phyloP scores from a whole-genome alignment of 169 alveolate genomes.

The Plasmodium yoelii region DNA sequence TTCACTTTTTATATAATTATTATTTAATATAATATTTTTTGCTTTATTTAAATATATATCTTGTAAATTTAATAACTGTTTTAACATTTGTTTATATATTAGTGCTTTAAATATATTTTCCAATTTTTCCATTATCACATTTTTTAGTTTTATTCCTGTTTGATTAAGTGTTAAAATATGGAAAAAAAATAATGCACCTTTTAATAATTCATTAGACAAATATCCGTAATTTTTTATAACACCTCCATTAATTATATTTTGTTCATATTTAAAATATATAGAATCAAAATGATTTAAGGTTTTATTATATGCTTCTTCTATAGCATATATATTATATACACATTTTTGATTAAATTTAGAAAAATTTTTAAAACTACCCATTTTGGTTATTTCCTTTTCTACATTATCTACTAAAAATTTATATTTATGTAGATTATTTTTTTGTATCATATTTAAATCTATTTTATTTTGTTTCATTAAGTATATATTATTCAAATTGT shows the following conservation, averaged over 20 bases:
- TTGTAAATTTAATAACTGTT: constrained; percentile 33
- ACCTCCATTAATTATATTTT: constrained; percentile 28
- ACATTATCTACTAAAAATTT: constrained; percentile 12
- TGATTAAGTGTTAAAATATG: constrained; percentile 60
- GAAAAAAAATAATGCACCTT: constrained; percentile 34
- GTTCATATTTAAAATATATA: constrained; percentile 18
- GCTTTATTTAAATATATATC: constrained; percentile 10
- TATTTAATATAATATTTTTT: constrained; percentile 25
- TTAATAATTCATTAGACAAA: constrained; percentile 31
- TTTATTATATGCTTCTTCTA: constrained; percentile 60
- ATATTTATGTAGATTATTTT: constrained; percentile 27
- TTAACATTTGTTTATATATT: constrained; percentile 58
- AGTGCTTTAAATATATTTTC: constrained; percentile 1
- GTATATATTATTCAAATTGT: constrained; percentile 30
- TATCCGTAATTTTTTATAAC: constrained; percentile 23
- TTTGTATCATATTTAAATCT: constrained; percentile 23
- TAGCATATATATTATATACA: constrained; percentile 60
- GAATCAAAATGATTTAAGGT: constrained; percentile 47
- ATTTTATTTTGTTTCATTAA: constrained; percentile 56
- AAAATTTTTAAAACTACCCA: constrained; percentile 35
- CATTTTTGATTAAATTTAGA: constrained; percentile 30
- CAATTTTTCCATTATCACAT: constrained; percentile 19
- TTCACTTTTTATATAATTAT: not conserved
- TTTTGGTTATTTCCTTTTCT: constrained; percentile 16
- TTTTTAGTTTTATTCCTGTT: constrained; percentile 37